Conservation (phyloP, 2,329 filamentous ascomycete species). For the Sporothrix brunneoviolacea region DNA sequence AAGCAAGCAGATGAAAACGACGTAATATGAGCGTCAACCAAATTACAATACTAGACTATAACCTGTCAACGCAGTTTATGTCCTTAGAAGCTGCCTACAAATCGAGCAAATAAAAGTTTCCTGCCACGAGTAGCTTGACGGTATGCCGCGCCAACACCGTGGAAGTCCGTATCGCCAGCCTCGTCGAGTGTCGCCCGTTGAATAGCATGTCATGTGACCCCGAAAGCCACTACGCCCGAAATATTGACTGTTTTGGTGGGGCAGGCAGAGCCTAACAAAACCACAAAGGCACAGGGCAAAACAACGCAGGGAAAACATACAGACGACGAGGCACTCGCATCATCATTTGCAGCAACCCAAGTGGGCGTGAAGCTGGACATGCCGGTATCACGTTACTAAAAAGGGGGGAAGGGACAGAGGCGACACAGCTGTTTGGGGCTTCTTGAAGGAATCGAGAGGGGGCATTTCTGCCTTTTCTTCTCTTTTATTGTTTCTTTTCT, state of each 20-base stretch:
- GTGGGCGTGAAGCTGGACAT: background rate
- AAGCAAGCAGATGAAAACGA: too few species aligned
- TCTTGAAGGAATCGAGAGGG: background rate
- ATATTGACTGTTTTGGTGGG: constrained; percentile 2
- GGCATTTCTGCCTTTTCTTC: background rate
- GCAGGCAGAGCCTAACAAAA: constrained; percentile 9
- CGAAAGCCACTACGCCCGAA: too few species aligned
- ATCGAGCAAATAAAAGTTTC: too few species aligned
- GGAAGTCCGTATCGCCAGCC: background rate
- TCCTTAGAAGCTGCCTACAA: too few species aligned
- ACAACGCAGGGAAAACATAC: background rate
- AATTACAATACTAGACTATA: too few species aligned
- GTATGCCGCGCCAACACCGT: too few species aligned
- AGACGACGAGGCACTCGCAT: background rate
- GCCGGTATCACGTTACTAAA: constrained; percentile 13
- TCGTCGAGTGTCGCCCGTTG: background rate
- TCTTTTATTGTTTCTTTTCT: background rate
- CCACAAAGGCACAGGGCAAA: background rate
- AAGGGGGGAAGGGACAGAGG: constrained; percentile 3
- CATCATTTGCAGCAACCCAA: constrained; percentile 1
- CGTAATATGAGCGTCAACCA: too few species aligned
- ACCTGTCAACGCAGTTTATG: too few species aligned
- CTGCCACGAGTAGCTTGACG: too few species aligned
- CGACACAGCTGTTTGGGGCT: background rate
- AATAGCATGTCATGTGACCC: constrained; percentile 12